Base-by-base conservation (phyloP, 2,329 filamentous ascomycete genomes). In the Didymella keratinophila region DNA sequence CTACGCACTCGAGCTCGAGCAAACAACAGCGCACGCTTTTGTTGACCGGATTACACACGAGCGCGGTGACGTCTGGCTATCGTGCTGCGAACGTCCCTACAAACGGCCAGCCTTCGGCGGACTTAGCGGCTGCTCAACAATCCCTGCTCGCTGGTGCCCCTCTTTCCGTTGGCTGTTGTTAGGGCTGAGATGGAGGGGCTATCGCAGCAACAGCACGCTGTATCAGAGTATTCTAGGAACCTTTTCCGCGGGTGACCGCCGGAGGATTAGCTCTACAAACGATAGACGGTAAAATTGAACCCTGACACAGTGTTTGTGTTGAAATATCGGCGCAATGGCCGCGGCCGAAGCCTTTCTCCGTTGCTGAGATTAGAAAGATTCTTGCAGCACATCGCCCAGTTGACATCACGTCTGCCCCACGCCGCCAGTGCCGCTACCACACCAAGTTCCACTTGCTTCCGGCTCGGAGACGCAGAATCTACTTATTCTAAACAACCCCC, bases 401-500 rank as follows among this genome's bases (percentile, higher is more conserved):
- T 67, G 65, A 69, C 66, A 66, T 65, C 66, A 68, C 63, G 39
- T 60, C 62, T 65, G 68, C 71, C 68, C 72, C 70, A 66, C 72
- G 63, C 69, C 64, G 52, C 60, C 66, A 54, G 63, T 59, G 58
- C 55, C 68, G 64, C 65, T 65, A 67, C 65, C 62, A 66, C 49
- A 36, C 66, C 64, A 58, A 56, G 51, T 60, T 56, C 57, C 57
- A 60, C 57, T 56, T 60, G 52, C 68, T 71, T 71, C 68, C 71
- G 68, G 68, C 56, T 69, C 69, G 67, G 68, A 60, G 34, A 55
- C 51, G 57, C 57, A 72, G 62, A 63, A 63, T 62, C 65, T 66
- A 70, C 71, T 76, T 74, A 75, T 73, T 71, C 68, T 56, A 66
- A 61, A 54, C 59, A 65, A 65, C 61, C 67, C 68, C 72, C 72